Evolutionary conservation across 345 rosid species (phyloP).

Genomic region (Turnera subulata): DNA sequence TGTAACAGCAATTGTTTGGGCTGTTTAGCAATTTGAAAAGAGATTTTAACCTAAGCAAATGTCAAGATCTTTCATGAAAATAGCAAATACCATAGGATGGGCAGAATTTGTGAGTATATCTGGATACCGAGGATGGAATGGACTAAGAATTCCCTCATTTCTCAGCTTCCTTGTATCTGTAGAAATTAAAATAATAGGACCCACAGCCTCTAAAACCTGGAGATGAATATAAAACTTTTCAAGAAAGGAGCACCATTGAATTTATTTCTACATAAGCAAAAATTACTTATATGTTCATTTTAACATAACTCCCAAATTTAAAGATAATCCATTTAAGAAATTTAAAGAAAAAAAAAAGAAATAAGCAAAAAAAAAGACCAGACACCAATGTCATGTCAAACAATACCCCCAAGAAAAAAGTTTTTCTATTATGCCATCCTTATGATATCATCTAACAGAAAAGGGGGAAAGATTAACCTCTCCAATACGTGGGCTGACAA

Average conservation of each 20-base stretch:
- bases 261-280: neutral
- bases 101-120: conserved; percentile 98
- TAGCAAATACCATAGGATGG: conserved; percentile 81
- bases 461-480: conserved; percentile 58
- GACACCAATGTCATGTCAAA: neutral
- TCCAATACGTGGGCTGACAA: conserved; percentile 98
- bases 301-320: neutral
- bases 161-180: conserved; percentile 95
- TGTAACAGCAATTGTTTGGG: neutral
- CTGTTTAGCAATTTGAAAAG: neutral
- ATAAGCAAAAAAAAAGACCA: neutral
- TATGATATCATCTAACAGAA: neutral
- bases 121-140: conserved; percentile 96
- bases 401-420: neutral
- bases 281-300: no score
- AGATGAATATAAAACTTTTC: conserved; percentile 18
- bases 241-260: neutral
- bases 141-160: conserved; percentile 95
- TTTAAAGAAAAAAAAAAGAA: neutral
- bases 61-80: conserved; percentile 5
- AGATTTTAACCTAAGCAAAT: neutral
- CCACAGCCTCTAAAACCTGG: conserved; percentile 98
- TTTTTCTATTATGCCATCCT: neutral
- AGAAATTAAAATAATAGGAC: conserved; percentile 89
- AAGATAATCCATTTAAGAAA: neutral